These are phyloP conservation scores for Gynochthodes officinalis DNA, from an alignment of 257 asterid genomes.

Conservation along the genomic window DNA sequence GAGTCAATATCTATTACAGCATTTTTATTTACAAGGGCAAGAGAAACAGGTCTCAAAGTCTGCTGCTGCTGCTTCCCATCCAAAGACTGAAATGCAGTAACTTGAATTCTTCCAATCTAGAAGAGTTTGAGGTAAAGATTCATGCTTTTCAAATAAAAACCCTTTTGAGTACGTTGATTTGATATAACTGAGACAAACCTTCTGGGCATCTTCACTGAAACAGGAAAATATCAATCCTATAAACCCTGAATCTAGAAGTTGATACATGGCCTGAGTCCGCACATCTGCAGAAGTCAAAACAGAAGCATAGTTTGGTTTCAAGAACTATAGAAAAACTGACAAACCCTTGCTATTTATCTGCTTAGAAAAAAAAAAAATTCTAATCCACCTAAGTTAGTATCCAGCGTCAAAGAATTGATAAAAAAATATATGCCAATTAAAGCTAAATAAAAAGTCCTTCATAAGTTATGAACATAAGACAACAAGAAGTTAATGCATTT, in stretches of 20 bases:
- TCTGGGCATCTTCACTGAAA: slow-evolving; percentile 97
- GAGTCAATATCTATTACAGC: slow-evolving; percentile 64
- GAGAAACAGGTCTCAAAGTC: slow-evolving; percentile 54
- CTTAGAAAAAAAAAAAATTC: no score
- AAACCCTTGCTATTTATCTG: neutral
- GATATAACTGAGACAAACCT: slow-evolving; percentile 43
- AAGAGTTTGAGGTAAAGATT: slow-evolving; percentile 20
- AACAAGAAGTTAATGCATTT: slow-evolving; percentile 1
- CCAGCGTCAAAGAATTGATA: neutral
- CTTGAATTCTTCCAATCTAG: slow-evolving; percentile 96
- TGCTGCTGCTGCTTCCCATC: slow-evolving; percentile 89
- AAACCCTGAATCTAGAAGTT: slow-evolving; percentile 96
- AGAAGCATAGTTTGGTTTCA: slow-evolving; percentile 1
- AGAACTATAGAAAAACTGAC: neutral
- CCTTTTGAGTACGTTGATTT: slow-evolving; percentile 8
- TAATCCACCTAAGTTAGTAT: no score
- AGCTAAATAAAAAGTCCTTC: neutral
- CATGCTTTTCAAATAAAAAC: slow-evolving; percentile 28
- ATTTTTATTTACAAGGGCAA: slow-evolving; percentile 49
- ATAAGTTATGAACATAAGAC: neutral
- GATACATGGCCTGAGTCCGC: slow-evolving; percentile 98
- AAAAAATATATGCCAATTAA: neutral
- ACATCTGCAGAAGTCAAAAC: slow-evolving; percentile 63
- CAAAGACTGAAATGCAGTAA: slow-evolving; percentile 89
- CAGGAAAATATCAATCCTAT: slow-evolving; percentile 97